Evolutionary conservation across 192 early-diverging fungal species (phyloP), one percentile per base, ranked within the genome.

Genomic region (Powellomyces hirtus): DNA sequence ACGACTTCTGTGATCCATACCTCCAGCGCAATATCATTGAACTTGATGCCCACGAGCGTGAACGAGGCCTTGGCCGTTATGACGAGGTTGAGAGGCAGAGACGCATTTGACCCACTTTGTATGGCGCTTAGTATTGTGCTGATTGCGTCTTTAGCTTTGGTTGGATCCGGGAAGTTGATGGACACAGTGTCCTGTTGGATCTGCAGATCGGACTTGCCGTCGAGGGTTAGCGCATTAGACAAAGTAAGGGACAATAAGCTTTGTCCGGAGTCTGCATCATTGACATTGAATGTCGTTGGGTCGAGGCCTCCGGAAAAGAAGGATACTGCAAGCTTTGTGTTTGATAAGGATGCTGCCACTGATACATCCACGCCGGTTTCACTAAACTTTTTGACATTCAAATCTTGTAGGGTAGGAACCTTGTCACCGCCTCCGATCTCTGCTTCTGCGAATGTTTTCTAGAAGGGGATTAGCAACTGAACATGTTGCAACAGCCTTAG

Each of bases 1-100:
- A n/a, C n/a, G n/a, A n/a, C n/a, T n/a, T n/a, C n/a, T n/a, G n/a
- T n/a, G n/a, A n/a, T n/a, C n/a, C n/a, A n/a, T n/a, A n/a, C n/a
- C n/a, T n/a, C n/a, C 52, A 67, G 65, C 11, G 55, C 65, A 26
- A 67, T 26, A 30, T 67, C 33, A 26, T 57, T 67, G 53, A 67
- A 37, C n/a, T 27, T 57, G 2, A 67, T 53, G 2, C 65, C 65
- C 31, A 56, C 49, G 18, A 67, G 34, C 14, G 16, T 67, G 20
- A 67, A 40, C 4, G 51, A 57, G 36, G 65, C 65, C 4, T n/a
- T 30, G 2, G 34, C 65, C 0, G 51, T 67, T n/a, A 67, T 57
- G 22, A 57, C 53, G n/a, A 67, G 27, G 29, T 56, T 31, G 16
- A 56, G 31, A 4, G 53, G 53, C 3, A 56, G 18, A 53, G 53